Evolutionary conservation across 148 eudicot species (phyloP), one percentile per base, ranked within the genome.

Genomic region (Rhododendron henanense): DNA sequence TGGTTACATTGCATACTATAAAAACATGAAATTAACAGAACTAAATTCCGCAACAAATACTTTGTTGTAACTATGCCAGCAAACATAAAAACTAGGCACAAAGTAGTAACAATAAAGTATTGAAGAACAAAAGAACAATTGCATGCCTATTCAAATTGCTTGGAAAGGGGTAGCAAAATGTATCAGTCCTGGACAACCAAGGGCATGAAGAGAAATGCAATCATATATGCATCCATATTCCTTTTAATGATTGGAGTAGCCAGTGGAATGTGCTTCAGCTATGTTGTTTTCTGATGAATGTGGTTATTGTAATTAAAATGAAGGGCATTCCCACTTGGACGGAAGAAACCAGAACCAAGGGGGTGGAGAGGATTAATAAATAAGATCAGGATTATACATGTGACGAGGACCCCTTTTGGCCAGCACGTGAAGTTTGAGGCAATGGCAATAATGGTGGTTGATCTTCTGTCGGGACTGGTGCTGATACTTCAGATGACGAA

Each of bases 371-470:
- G 31, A 71, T 13, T 39, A 65, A 55, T 5, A 35, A 53, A n/a
- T 13, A 78, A 84, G 23, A 44, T 33, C 31, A 84, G 37, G 59
- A 74, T 18, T 28, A 28, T 84, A 48, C 23, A 28, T 50, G 31
- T 18, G 83, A 50, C 0, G 37, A 6, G 41, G 95, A 83, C 21
- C 93, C 98, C 98, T 90, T 94, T 28, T 89, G 92, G 79, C 87
- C 86, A 86, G 79, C 87, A 61, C 92, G 88, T 69, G 93, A 83
- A 39, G 91, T 88, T 45, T 91, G 87, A 11, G 98, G 98, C 78
- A 94, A 84, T n/a, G 98, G 98, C 89, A 96, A 88, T 85, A 94
- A 85, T 45, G 98, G 98, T 83, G 96, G 98, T 85, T 92, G 94
- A 87, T 93, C 91, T 90, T 94, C 98, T 35, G 89, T 86, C 28